Conservation (phyloP, 2,329 filamentous ascomycete genomes). For the Trichoderma endophyticum region DNA sequence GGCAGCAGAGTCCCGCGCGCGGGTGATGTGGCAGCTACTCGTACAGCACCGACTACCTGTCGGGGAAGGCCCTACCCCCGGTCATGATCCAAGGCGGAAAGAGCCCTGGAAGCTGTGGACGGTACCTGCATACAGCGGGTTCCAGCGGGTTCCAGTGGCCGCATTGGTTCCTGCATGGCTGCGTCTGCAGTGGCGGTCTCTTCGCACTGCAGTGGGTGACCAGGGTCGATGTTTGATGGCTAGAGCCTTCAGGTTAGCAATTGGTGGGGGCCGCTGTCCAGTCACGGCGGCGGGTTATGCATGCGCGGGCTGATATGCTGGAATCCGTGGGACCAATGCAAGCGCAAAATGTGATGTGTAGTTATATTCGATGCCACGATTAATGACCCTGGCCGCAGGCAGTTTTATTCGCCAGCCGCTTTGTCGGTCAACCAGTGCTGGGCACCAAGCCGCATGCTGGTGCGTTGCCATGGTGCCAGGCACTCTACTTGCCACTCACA, state of each 20-base stretch:
- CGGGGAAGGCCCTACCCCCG: neutral
- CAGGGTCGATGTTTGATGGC: neutral
- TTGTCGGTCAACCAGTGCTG: constrained; percentile 10
- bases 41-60: neutral
- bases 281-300: constrained; percentile 5
- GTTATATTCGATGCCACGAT: neutral
- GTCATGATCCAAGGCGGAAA: constrained; percentile 9
- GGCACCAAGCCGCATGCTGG: neutral
- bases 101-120: constrained; percentile 11
- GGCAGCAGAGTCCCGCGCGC: neutral
- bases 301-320: constrained; percentile 3
- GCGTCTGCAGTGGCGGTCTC: constrained; percentile 18
- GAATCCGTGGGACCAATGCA: neutral
- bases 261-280: constrained; percentile 9
- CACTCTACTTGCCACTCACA: neutral
- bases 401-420: neutral
- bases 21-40: constrained; percentile 4
- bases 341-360: neutral
- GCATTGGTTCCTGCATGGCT: constrained; percentile 19
- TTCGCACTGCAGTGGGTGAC: neutral
- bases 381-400: neutral
- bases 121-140: constrained; percentile 17
- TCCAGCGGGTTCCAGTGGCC: constrained; percentile 16
- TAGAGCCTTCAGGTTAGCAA: neutral
- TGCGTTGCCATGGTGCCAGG: neutral